Base-by-base conservation (phyloP, 176 grass and related monocot genomes). In the Sorghum bicolor region DNA sequence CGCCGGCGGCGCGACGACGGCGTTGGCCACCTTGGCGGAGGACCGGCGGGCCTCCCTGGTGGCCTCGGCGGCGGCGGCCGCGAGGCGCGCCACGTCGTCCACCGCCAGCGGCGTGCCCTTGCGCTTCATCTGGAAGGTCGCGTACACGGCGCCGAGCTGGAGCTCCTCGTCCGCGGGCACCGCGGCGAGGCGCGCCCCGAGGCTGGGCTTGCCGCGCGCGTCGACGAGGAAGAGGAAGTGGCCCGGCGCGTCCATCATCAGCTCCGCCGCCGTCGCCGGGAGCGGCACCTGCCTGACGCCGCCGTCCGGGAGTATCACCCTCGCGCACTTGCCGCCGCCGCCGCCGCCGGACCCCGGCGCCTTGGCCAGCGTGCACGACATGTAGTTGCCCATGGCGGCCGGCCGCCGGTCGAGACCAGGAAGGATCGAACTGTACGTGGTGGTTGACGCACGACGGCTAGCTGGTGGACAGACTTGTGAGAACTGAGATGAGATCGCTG, bases 231-330 rank as follows among this genome's bases (percentile, higher is more conserved):
- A 98, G 16, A 95, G 38, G 89, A 98, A 98, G 89, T 96, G 85
- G 1, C 96, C 96, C 8, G 96, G 91, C 52, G 72, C 76, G 77
- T 98, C 90, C 47, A 95, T 57, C 96, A 98, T 98, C 44, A 96
- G 63, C 83, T 98, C 96, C 2, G 96, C 96, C 28, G 91, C 93
- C 63, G 74, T 95, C 10, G 78, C 83, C 22, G 83, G 85, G n/a
- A 77, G 80, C 14, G 70, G 0, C 5, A 98, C 67, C 26, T 77
- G 74, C 29, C 83, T 52, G 17, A 94, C 80, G n/a, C 15, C 8
- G 44, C 91, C 83, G 83, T 91, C 86, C 1, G 96, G 96, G 2
- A 98, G 89, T 17, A 98, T 86, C 57, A 95, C 91, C 80, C 87
- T 83, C 32, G 81, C 68, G 39, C 76, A 34, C 41, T 47, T 58